Percentiles rank a stretch among this genome's conserved stretches.
These are phyloP conservation scores for Crithidia acanthocephali DNA, from an alignment of 208 protist species.

Conservation along the genomic window DNA sequence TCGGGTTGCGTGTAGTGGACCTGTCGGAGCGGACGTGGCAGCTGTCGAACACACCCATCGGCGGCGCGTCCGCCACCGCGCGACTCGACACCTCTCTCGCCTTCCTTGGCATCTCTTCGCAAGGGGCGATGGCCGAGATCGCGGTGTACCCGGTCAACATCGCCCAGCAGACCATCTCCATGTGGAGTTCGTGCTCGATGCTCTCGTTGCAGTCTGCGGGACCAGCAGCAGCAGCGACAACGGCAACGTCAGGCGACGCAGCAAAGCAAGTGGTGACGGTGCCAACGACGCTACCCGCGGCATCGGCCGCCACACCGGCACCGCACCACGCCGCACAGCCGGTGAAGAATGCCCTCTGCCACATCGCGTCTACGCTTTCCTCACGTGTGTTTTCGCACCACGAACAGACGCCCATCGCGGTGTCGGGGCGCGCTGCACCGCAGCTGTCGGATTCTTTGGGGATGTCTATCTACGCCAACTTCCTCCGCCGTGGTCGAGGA, in stretches of 20 bases:
- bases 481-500: no score
- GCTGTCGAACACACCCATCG: conserved; percentile 16
- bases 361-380: neutral
- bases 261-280: no score
- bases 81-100: neutral
- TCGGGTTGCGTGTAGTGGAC: conserved; percentile 15
- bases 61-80: neutral
- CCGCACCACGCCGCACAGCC: neutral
- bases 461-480: no score
- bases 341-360: neutral
- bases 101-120: conserved; percentile 24
- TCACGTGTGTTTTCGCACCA: neutral
- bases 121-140: conserved; percentile 13
- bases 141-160: conserved; percentile 7
- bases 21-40: conserved; percentile 10
- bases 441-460: no score
- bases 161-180: neutral
- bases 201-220: neutral
- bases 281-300: no score
- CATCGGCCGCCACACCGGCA: neutral
- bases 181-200: neutral
- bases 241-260: no score
- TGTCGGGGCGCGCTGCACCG: no score
- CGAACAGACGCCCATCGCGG: neutral
- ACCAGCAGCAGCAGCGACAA: neutral